Conservation (phyloP, 2,329 filamentous ascomycete genomes). For the Cladosporium sp. region DNA sequence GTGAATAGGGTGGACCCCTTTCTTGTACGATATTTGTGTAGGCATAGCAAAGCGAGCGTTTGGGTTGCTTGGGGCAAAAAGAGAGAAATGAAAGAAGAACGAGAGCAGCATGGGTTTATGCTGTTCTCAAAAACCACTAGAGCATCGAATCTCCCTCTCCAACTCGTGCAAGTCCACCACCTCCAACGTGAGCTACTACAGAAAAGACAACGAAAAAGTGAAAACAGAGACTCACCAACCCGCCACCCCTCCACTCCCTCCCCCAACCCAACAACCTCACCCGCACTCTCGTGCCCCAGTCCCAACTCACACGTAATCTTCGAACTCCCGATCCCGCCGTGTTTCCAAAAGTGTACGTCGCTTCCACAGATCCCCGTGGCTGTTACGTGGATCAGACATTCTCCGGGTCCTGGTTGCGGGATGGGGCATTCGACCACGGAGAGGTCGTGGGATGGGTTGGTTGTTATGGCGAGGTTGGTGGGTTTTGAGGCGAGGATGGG, state of each 20-base stretch:
- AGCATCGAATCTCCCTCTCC: too few relatives aligned
- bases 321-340: constrained; percentile 26
- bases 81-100: neutral
- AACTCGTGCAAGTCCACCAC: neutral
- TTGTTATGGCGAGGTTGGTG: constrained; percentile 29
- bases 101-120: neutral
- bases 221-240: constrained; percentile 19
- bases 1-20: neutral
- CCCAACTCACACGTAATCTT: constrained; percentile 20
- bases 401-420: constrained; percentile 25
- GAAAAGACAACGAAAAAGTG: neutral
- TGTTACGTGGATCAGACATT: constrained; percentile 30
- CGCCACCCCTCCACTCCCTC: constrained; percentile 21
- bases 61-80: neutral
- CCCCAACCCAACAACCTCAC: constrained; percentile 24
- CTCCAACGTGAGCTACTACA: neutral
- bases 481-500: neutral
- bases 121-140: neutral
- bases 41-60: neutral
- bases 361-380: constrained; percentile 32
- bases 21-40: constrained; percentile 22
- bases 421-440: constrained; percentile 20
- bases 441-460: constrained; percentile 30
- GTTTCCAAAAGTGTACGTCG: constrained; percentile 32
- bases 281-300: constrained; percentile 30